Base-by-base conservation (phyloP, 257 asterid species). In the Jacaranda mimosifolia region DNA sequence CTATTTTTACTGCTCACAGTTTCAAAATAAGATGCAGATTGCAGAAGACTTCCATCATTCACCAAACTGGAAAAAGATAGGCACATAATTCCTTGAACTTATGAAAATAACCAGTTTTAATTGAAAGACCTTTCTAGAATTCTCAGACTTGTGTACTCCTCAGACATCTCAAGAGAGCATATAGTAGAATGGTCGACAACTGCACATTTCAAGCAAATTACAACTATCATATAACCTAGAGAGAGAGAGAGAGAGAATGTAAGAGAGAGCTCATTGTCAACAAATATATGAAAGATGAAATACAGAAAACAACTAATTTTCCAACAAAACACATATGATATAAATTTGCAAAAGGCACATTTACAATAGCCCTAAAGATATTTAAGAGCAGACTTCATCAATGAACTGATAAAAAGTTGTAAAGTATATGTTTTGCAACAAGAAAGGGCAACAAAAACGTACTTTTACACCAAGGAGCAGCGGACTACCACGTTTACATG, bases 401-500 rank as follows among this genome's bases (percentile, higher is more conserved):
- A 56, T n/a, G 9, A 5, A n/a, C 3, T 7, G 32, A 56, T 6
- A 56, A 17, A 56, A 17, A 6, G 35, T 58, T 7, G 64, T 21
- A 5, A 32, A 74, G 26, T 7, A 75, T 19, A 19, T 53, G 68
- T n/a, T 35, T 65, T 64, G 75, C 73, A 70, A 49, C 53, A 67
- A 45, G 26, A 42, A 40, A 58, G 46, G 57, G 21, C 42, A 18
- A 71, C 3, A 12, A 21, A 14, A 51, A 79, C 88, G 86, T 81
- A 88, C 93, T 81, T 88, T 88, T 56, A 86, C 89, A 68, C 93
- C 93, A 76, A 88, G 93, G 63, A 88, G 87, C 78, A 88, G 76
- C 9, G 93, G 91, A 78, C 93, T 89, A 40, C 93, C 93, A 83
- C 93, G 91, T 79, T 85, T 89, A 72, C 93, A 89, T 38, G 91